phyloP scores from a whole-genome alignment of 345 rosid genomes.

The Camelina neglecta region DNA sequence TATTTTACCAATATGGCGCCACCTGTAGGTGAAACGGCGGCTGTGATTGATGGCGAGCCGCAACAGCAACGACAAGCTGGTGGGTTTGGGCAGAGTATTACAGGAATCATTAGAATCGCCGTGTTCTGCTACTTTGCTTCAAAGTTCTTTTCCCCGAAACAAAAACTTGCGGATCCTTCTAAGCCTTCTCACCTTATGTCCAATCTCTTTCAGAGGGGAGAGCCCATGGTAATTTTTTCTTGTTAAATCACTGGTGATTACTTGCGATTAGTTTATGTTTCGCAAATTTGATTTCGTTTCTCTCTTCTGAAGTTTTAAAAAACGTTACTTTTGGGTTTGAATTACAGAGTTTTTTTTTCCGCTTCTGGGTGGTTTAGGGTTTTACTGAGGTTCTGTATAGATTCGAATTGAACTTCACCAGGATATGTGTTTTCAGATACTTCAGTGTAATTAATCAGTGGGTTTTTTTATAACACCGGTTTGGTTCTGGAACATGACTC shows the following conservation, averaged over 20 bases:
- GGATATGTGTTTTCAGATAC: not conserved
- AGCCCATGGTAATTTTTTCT: conserved; percentile 59
- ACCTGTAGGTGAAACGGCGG: conserved; percentile 49
- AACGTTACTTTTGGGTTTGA: not conserved
- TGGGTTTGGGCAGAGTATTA: conserved; percentile 68
- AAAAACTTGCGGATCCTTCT: conserved; percentile 61
- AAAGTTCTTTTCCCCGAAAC: conserved; percentile 83
- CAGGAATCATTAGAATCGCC: conserved; percentile 86
- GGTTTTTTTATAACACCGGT: not conserved
- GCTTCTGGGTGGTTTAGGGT: conserved; percentile 6
- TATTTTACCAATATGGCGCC: conserved; percentile 55
- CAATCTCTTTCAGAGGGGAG: conserved; percentile 86
- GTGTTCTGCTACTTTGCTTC: conserved; percentile 92
- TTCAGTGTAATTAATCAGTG: not conserved
- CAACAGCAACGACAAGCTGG: conserved; percentile 61
- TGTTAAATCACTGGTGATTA: not conserved
- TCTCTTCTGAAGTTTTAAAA: not conserved
- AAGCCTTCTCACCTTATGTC: conserved; percentile 57
- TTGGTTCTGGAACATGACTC: not conserved
- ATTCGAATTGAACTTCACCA: not conserved
- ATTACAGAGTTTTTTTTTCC: not conserved
- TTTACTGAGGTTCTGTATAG: not conserved
- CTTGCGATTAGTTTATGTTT: not conserved
- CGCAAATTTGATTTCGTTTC: conserved; percentile 14
- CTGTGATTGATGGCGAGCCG: conserved; percentile 48